phyloP scores from a whole-genome alignment of 1,284 basidiomycete genomes.

The Cryptococcus sp. region DNA sequence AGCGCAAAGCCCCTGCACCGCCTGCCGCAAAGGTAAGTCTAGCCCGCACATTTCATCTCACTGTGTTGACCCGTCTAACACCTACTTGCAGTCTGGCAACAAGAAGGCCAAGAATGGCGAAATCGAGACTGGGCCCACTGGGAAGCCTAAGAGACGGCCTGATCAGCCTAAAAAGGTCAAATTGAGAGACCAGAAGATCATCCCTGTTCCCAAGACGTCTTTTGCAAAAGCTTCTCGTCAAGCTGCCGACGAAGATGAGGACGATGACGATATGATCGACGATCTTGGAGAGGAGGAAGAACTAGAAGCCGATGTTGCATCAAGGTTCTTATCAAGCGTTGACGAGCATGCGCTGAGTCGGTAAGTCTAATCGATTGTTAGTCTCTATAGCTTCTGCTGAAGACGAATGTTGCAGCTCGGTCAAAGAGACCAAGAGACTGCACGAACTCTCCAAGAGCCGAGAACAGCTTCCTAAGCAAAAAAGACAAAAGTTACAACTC shows the following conservation, averaged over 20 bases:
- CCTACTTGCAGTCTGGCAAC: conserved; percentile 9
- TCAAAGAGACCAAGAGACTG: conserved; percentile 51
- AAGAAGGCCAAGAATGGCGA: conserved; percentile 18
- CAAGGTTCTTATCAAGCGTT: conserved; percentile 39
- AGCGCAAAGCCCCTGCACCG: conserved; percentile 35
- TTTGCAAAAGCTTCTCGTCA: conserved; percentile 26
- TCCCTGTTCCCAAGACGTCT: conserved; percentile 47
- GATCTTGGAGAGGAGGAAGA: conserved; percentile 39
- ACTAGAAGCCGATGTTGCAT: conserved; percentile 22
- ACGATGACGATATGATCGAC: conserved; percentile 25
- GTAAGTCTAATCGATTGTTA: conserved; percentile 26
- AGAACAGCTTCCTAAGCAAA: conserved; percentile 40
- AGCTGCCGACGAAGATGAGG: conserved; percentile 21
- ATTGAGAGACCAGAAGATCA: conserved; percentile 49
- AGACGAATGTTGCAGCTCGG: conserved; percentile 25
- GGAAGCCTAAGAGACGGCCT: conserved; percentile 44
- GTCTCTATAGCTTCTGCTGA: background rate
- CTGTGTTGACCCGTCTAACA: conserved; percentile 1
- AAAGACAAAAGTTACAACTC: conserved; percentile 31
- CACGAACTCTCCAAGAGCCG: conserved; percentile 46
- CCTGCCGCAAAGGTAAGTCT: conserved; percentile 21
- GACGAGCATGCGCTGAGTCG: conserved; percentile 44
- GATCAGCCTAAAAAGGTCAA: conserved; percentile 53
- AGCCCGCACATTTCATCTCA: background rate
- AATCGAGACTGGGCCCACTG: conserved; percentile 33